Base-by-base conservation (phyloP, 257 asterid species). In the Haberlea rhodopensis region DNA sequence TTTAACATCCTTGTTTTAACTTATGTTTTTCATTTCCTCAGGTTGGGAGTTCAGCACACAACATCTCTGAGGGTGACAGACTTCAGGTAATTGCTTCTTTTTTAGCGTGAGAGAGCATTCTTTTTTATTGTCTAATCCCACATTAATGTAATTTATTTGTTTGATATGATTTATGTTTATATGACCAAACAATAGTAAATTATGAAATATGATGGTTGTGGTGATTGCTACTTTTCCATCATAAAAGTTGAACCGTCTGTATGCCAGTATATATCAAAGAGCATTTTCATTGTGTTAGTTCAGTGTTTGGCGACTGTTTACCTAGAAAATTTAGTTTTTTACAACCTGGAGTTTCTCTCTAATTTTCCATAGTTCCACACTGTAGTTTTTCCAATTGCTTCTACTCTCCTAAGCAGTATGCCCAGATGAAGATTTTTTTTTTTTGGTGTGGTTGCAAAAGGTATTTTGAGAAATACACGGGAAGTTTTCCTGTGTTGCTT, bases 11-110 rank as follows among this genome's bases (percentile, higher is more conserved):
- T 27, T 6, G 13, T 43, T 48, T 62, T 15, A 22, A 23, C 18
- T 16, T 4, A 8, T 40, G 19, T 25, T 56, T 26, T 57, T 20
- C 51, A 28, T 55, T 57, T 63, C 73, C 66, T 20, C 76, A 85
- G 87, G 75, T 78, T 25, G 76, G 81, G 55, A 64, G 80, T 63
- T 64, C 78, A 54, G 49, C 73, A 46, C 62, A 67, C 54, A 75
- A 73, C 58, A 60, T 75, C 71, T 70, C 80, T 16, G 83, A 76
- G 59, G 78, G 62, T 10, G 77, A 66, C 29, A 61, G 57, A 67
- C 62, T 43, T 71, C 84, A 79, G 79, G 85, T 82, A 66, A 20
- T 57, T 61, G 32, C 48, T 57, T 24, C 48, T 46, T 66, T 55
- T 18, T 16, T 16, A 37, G 11, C 5, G n/a, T 37, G 46, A 34